These are phyloP conservation scores for Cucumis melo DNA, from an alignment of 306 rosid genomes.

Conservation along the genomic window DNA sequence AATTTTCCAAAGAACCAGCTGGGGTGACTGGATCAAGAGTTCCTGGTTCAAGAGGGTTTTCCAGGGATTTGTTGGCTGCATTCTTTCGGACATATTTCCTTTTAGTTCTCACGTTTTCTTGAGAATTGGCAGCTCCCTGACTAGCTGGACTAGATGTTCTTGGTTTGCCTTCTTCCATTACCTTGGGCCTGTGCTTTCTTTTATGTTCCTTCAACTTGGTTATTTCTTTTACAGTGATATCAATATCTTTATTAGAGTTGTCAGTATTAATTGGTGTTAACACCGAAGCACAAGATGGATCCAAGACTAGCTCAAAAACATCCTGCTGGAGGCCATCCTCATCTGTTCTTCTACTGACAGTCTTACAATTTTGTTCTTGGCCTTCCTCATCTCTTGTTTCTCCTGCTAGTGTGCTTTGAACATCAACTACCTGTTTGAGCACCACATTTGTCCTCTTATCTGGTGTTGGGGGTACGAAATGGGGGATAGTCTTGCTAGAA, in stretches of 20 bases:
- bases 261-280: constrained; percentile 20
- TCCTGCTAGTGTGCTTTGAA: constrained; percentile 5
- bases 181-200: constrained; percentile 79
- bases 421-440: constrained; percentile 11
- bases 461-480: constrained; percentile 36
- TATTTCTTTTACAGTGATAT: constrained; percentile 21
- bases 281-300: constrained; percentile 21
- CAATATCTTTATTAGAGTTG: constrained; percentile 17
- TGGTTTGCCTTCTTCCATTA: constrained; percentile 57
- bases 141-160: constrained; percentile 28
- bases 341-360: constrained; percentile 3
- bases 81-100: constrained; percentile 5
- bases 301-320: constrained; percentile 10
- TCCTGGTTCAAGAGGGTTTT: constrained; percentile 1
- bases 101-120: constrained; percentile 14
- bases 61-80: neutral
- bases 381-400: constrained; percentile 15
- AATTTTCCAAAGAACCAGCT: constrained; percentile 16
- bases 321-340: constrained; percentile 20
- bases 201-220: constrained; percentile 42
- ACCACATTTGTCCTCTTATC: constrained; percentile 23
- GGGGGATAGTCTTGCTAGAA: constrained; percentile 15
- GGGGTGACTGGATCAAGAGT: constrained; percentile 2
- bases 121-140: constrained; percentile 30
- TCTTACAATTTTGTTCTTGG: constrained; percentile 14